Evolutionary conservation across 2,329 filamentous ascomycete species (phyloP).

Genomic region (Macrophomina phaseolina): DNA sequence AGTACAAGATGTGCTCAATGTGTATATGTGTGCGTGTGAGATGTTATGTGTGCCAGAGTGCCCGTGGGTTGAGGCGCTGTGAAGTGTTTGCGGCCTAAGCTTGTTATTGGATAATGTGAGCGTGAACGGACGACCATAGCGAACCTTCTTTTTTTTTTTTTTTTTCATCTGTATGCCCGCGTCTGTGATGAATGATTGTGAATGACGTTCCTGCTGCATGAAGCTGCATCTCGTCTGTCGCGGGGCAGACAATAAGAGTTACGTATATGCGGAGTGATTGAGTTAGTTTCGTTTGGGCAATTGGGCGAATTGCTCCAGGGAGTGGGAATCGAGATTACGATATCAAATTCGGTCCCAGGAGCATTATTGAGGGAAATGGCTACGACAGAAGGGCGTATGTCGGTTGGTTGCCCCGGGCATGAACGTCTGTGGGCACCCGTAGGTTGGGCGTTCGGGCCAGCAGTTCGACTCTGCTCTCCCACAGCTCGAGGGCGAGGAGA

Average conservation of each 20-base stretch:
- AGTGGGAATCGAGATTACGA: neutral
- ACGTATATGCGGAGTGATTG: too few relatives aligned
- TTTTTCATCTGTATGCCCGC: too few relatives aligned
- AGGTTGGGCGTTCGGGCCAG: neutral
- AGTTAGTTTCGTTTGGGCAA: neutral
- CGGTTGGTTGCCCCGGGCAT: slow-evolving; percentile 4
- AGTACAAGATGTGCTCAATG: neutral
- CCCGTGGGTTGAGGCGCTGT: neutral
- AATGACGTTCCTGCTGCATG: too few relatives aligned
- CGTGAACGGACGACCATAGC: neutral
- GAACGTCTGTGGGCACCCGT: neutral
- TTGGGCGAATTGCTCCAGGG: neutral
- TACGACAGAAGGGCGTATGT: neutral
- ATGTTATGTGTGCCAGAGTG: neutral
- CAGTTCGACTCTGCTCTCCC: neutral
- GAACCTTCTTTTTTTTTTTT: too few relatives aligned
- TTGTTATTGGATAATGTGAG: slow-evolving; percentile 8
- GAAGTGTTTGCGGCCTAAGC: slow-evolving; percentile 4
- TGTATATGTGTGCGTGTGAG: neutral
- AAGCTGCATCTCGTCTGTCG: too few relatives aligned
- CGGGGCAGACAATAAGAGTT: too few relatives aligned
- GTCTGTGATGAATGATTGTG: too few relatives aligned
- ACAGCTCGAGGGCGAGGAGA: neutral
- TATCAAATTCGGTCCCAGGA: slow-evolving; percentile 1
- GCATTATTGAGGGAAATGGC: neutral